Evolutionary conservation across 345 rosid genomes (phyloP).

Genomic region (Limnanthes douglasii): DNA sequence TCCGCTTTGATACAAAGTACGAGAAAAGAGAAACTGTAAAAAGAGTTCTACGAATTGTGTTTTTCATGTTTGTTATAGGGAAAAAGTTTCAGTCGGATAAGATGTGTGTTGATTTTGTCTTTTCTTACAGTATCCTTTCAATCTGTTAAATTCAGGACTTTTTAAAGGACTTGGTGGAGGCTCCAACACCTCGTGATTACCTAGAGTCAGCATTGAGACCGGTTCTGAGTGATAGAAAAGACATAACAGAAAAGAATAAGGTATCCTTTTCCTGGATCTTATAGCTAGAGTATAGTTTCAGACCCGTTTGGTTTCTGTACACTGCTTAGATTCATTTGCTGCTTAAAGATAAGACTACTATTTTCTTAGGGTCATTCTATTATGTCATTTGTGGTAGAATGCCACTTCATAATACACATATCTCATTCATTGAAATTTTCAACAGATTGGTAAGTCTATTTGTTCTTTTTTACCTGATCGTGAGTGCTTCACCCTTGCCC

Average conservation of each 20-base stretch:
- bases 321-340: no score
- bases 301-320: no score
- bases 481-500: constrained; percentile 9
- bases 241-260: constrained; percentile 13
- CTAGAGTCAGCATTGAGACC: constrained; percentile 8
- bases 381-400: no score
- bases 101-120: no score
- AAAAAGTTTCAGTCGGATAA: no score
- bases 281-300: no score
- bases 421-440: not conserved
- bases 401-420: not conserved
- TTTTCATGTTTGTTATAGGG: constrained; percentile 1
- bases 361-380: no score
- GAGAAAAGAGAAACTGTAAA: no score
- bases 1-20: no score
- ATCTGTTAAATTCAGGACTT: constrained; percentile 13
- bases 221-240: constrained; percentile 5
- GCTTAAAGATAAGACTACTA: no score
- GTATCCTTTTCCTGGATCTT: constrained; percentile 10
- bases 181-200: constrained; percentile 9
- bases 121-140: no score
- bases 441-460: constrained; percentile 7
- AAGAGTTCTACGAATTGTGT: no score
- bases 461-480: constrained; percentile 9
- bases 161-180: constrained; percentile 8